These are phyloP conservation scores for Plantago coronopus DNA, from an alignment of 305 asterid species.

Conservation along the genomic window DNA sequence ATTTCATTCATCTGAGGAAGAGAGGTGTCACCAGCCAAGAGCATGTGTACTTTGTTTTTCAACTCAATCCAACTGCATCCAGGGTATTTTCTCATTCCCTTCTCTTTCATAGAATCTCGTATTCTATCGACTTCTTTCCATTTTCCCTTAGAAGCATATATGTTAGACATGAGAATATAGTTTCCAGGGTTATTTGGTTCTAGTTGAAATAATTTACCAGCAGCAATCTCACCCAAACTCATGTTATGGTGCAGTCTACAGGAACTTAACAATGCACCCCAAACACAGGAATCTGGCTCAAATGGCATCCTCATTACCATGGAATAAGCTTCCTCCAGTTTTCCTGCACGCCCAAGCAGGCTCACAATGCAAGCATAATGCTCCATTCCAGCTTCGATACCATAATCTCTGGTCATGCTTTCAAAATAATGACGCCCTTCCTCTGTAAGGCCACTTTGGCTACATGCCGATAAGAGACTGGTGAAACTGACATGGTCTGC, in stretches of 20 bases:
- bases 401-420: constrained; percentile 55
- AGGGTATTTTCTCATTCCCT: constrained; percentile 76
- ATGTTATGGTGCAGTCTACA: constrained; percentile 66
- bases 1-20: constrained; percentile 73
- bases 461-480: constrained; percentile 79
- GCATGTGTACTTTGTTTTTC: constrained; percentile 76
- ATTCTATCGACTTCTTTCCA: constrained; percentile 70
- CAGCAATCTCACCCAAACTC: constrained; percentile 77
- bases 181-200: constrained; percentile 86
- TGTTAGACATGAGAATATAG: constrained; percentile 70
- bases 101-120: constrained; percentile 63
- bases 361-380: constrained; percentile 85
- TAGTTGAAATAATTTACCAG: constrained; percentile 58
- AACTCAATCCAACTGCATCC: constrained; percentile 98
- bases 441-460: constrained; percentile 68
- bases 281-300: constrained; percentile 82
- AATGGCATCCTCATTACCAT: constrained; percentile 64
- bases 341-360: constrained; percentile 86
- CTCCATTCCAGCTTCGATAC: constrained; percentile 64
- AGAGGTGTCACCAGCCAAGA: constrained; percentile 81
- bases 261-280: constrained; percentile 90
- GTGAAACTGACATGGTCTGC: constrained; percentile 76
- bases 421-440: constrained; percentile 58
- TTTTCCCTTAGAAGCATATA: constrained; percentile 73
- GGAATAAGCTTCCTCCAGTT: constrained; percentile 75